These are phyloP conservation scores for Termitomyces heimii DNA, from an alignment of 768 basidiomycete genomes.

Conservation along the genomic window DNA sequence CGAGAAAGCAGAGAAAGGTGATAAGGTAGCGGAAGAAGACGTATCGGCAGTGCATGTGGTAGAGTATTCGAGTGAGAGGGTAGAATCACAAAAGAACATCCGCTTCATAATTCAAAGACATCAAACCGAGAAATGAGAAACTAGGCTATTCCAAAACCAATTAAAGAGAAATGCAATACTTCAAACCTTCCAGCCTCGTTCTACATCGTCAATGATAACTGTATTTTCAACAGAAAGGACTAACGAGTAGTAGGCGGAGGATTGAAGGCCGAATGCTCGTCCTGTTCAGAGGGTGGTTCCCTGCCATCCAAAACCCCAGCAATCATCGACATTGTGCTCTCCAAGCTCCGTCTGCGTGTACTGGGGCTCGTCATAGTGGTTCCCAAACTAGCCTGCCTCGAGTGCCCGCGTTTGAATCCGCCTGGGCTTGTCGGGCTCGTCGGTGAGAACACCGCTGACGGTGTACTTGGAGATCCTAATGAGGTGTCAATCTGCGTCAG, in stretches of 20 bases:
- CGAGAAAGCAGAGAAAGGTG: constrained; percentile 1
- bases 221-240: neutral
- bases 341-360: constrained; percentile 84
- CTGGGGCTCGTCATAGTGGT: constrained; percentile 96
- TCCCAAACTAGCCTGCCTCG: constrained; percentile 78
- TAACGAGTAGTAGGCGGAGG: constrained; percentile 3
- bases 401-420: constrained; percentile 67
- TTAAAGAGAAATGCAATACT: neutral
- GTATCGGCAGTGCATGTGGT: neutral
- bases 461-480: constrained; percentile 16
- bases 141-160: constrained; percentile 2
- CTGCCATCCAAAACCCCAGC: constrained; percentile 87
- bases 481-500: constrained; percentile 27
- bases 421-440: constrained; percentile 28
- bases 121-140: neutral
- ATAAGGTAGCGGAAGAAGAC: neutral
- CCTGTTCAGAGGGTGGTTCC: constrained; percentile 26
- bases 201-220: neutral
- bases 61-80: neutral
- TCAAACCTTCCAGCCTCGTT: neutral
- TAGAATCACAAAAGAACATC: neutral
- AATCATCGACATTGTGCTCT: constrained; percentile 94
- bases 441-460: constrained; percentile 29
- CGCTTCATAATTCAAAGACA: neutral
- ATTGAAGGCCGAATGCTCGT: constrained; percentile 31